Conservation (phyloP, 768 basidiomycete genomes). For the Clathrus columnatus region DNA sequence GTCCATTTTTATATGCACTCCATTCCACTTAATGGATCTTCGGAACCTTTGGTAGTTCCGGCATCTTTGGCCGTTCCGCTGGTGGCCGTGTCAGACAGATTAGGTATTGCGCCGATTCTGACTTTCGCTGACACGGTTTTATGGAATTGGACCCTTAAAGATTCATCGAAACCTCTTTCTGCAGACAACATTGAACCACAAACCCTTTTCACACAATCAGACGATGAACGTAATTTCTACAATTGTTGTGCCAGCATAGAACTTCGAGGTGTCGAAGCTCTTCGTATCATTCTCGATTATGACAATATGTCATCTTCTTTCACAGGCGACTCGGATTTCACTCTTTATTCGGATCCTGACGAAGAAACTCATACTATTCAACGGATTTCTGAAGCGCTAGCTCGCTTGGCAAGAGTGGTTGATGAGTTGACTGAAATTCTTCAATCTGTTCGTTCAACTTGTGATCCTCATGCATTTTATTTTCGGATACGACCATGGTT, state of each 20-base stretch:
- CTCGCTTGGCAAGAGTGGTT: slow-evolving; percentile 56
- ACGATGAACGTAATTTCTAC: slow-evolving; percentile 84
- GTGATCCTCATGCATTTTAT: slow-evolving; percentile 85
- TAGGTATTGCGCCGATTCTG: slow-evolving; percentile 87
- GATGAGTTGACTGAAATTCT: slow-evolving; percentile 67
- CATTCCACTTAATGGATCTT: slow-evolving; percentile 34
- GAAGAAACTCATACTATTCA: not conserved
- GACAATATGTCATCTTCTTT: slow-evolving; percentile 39
- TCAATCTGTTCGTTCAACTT: slow-evolving; percentile 53
- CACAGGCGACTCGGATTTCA: not conserved
- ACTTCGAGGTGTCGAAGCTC: slow-evolving; percentile 75
- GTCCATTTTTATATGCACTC: slow-evolving; percentile 89
- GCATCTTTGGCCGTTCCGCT: slow-evolving; percentile 71
- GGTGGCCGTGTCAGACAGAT: slow-evolving; percentile 58
- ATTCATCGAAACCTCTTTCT: slow-evolving; percentile 50
- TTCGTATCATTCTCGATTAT: slow-evolving; percentile 84
- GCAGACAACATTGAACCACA: slow-evolving; percentile 66
- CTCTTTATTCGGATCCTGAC: not conserved
- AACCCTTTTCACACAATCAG: slow-evolving; percentile 74
- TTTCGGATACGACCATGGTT: slow-evolving; percentile 90
- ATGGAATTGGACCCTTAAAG: slow-evolving; percentile 74
- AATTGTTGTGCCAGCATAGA: slow-evolving; percentile 76
- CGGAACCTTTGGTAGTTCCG: slow-evolving; percentile 51
- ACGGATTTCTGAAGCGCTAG: slow-evolving; percentile 63
- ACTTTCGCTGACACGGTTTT: slow-evolving; percentile 96